phyloP scores from a whole-genome alignment of 2,329 filamentous ascomycete species.

The Polychaeton citri region DNA sequence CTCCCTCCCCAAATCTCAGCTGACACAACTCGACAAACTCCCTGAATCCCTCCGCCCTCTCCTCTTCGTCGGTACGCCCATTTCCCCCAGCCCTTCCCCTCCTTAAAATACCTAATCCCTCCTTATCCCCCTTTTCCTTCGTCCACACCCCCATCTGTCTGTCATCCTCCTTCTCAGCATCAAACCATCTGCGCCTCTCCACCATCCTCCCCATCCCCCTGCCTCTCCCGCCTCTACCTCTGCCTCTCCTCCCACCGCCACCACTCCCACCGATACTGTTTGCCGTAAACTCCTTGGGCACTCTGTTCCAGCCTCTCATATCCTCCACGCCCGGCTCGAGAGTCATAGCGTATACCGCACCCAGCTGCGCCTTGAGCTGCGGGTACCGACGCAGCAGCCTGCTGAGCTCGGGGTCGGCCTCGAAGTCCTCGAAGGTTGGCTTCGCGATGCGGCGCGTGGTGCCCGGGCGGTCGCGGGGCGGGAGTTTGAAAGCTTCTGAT shows the following conservation, averaged over 20 bases:
- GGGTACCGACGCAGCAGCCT: conserved; percentile 22
- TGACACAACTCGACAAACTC: conserved; percentile 32
- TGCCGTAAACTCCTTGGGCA: too few relatives aligned
- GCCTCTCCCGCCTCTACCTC: conserved; percentile 3
- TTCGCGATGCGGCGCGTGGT: conserved; percentile 13
- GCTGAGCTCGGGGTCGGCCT: conserved; percentile 18
- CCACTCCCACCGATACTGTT: too few relatives aligned
- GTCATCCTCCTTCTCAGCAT: conserved; percentile 6
- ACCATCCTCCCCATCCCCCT: conserved; percentile 7
- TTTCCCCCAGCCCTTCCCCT: conserved; percentile 15
- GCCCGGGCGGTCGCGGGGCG: conserved; percentile 9
- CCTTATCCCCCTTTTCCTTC: conserved; percentile 23
- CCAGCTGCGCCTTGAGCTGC: conserved; percentile 19
- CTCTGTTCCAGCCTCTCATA: conserved; percentile 12
- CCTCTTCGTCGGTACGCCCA: conserved; percentile 11
- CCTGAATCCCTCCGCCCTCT: conserved; percentile 25
- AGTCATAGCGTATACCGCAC: conserved; percentile 21
- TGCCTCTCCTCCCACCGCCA: background rate
- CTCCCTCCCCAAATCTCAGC: conserved; percentile 25
- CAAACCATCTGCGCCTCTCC: conserved; percentile 5
- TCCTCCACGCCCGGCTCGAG: conserved; percentile 22
- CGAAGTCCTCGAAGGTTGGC: conserved; percentile 18
- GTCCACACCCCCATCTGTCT: conserved; percentile 22
- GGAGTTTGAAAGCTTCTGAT: background rate
- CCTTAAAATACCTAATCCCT: conserved; percentile 16